Conservation (phyloP, 202 grass and related monocot genomes). For the Digitaria exilis region DNA sequence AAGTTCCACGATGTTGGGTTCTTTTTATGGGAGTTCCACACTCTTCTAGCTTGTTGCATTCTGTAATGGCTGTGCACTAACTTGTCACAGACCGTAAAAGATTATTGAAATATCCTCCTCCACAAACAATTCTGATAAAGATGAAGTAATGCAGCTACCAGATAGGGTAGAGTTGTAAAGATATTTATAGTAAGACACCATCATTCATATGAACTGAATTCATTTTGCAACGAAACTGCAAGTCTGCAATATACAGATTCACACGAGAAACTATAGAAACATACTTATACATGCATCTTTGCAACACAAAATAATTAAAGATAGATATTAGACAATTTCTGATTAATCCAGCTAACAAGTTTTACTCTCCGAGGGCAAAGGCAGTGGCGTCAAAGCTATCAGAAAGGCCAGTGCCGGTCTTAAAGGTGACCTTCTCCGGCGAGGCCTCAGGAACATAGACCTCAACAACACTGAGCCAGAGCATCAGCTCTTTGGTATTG, state of each 20-base stretch:
- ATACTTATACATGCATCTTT: neutral
- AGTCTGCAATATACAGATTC: neutral
- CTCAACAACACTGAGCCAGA: conserved; percentile 39
- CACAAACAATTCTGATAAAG: neutral
- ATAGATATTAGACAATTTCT: too few species aligned
- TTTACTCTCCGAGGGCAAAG: neutral
- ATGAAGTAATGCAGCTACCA: neutral
- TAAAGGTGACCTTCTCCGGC: conserved; percentile 33
- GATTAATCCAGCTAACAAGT: too few species aligned
- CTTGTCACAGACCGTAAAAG: neutral
- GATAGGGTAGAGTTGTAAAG: neutral
- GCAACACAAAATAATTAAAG: too few species aligned
- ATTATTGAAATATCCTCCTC: neutral
- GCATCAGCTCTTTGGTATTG: conserved; percentile 42
- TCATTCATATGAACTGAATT: neutral
- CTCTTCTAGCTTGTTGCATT: neutral
- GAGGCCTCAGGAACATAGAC: conserved; percentile 23
- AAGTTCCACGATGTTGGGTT: neutral
- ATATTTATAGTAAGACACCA: neutral
- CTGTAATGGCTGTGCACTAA: neutral
- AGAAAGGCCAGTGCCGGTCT: conserved; percentile 28
- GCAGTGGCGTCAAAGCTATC: conserved; percentile 31
- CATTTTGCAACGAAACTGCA: neutral
- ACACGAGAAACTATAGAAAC: neutral
- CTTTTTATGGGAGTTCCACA: too few species aligned